Conservation (phyloP, 1,139 yeast species). For the Wickerhamiella pararugosa region DNA sequence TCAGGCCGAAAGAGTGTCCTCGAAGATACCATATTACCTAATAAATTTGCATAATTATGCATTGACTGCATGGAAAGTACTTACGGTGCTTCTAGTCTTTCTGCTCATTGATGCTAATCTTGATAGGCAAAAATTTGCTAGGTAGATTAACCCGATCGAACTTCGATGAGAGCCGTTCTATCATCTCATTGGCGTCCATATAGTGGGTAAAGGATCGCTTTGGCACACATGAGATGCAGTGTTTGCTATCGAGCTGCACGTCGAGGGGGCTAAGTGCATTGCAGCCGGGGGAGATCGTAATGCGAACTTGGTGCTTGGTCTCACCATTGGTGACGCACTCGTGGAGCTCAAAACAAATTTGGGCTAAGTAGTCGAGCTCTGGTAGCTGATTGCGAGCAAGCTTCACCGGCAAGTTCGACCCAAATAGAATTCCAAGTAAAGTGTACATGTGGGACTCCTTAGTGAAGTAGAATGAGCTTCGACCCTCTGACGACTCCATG, state of each 20-base stretch:
- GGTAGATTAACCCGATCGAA: constrained; percentile 84
- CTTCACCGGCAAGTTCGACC: constrained; percentile 88
- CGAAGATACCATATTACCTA: not conserved
- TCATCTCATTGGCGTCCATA: constrained; percentile 79
- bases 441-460: constrained; percentile 97
- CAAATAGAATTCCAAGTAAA: constrained; percentile 75
- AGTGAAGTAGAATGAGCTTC: constrained; percentile 80
- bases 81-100: not conserved
- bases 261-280: constrained; percentile 96
- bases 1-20: not conserved
- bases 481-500: constrained; percentile 52
- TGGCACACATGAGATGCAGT: constrained; percentile 92
- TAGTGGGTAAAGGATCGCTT: constrained; percentile 81
- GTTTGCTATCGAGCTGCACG: constrained; percentile 90
- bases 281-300: constrained; percentile 92
- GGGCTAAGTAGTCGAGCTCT: constrained; percentile 89
- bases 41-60: not conserved
- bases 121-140: constrained; percentile 33
- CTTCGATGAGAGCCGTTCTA: constrained; percentile 65
- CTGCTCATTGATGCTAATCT: constrained; percentile 13
- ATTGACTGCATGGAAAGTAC: not conserved
- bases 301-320: constrained; percentile 63
- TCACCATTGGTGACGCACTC: constrained; percentile 40
- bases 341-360: constrained; percentile 83
- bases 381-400: constrained; percentile 91